Conservation (phyloP, 2,329 filamentous ascomycete genomes). For the Annulohypoxylon truncatum region DNA sequence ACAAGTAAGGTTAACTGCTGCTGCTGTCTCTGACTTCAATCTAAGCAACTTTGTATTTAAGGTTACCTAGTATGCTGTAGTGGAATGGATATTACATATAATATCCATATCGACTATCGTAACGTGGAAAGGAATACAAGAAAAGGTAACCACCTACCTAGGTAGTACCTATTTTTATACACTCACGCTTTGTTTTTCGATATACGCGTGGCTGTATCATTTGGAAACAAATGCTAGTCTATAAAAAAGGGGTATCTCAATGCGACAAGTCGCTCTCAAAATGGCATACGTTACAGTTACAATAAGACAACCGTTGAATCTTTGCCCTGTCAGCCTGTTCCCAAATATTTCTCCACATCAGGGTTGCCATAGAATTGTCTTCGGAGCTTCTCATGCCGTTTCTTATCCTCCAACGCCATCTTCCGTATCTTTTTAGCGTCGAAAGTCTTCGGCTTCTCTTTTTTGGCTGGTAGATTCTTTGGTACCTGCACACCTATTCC, state of each 20-base stretch:
- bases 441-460: conserved; percentile 61
- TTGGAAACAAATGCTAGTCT: background rate
- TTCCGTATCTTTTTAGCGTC: conserved; percentile 78
- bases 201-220: background rate
- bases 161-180: no score
- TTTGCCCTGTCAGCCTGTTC: conserved; percentile 50
- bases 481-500: conserved; percentile 73
- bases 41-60: background rate
- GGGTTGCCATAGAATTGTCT: conserved; percentile 79
- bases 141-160: no score
- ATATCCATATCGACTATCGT: background rate
- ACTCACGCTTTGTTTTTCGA: background rate
- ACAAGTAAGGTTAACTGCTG: background rate
- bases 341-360: conserved; percentile 81
- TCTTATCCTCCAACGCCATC: conserved; percentile 70
- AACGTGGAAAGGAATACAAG: background rate
- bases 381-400: conserved; percentile 71
- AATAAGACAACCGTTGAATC: conserved; percentile 10
- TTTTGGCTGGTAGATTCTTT: conserved; percentile 56
- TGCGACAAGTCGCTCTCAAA: conserved; percentile 17
- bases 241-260: conserved; percentile 36
- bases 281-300: conserved; percentile 6
- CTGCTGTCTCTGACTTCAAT: background rate
- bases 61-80: background rate
- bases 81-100: no score